Conservation (phyloP, 352 stramenopile genomes). For the Phytophthora citricola region DNA sequence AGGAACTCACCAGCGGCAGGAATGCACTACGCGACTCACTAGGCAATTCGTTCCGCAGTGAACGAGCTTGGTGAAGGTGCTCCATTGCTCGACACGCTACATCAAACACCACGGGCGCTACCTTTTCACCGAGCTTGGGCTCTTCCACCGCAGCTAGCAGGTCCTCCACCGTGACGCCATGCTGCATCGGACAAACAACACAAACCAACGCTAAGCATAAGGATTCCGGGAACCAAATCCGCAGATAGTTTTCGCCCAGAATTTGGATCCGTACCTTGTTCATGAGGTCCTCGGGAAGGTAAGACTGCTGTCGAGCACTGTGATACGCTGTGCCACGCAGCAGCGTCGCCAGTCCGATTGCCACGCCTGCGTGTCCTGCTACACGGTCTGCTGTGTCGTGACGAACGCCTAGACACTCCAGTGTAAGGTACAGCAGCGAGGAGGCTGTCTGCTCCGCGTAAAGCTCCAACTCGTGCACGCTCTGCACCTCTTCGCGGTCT, state of each 20-base stretch:
- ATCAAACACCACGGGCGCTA: slow-evolving; percentile 89
- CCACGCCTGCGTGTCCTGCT: slow-evolving; percentile 85
- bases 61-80: slow-evolving; percentile 79
- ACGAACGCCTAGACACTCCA: slow-evolving; percentile 86
- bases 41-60: slow-evolving; percentile 61
- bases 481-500: slow-evolving; percentile 75
- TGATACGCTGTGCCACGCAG: slow-evolving; percentile 83
- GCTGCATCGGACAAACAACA: slow-evolving; percentile 36
- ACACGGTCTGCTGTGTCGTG: slow-evolving; percentile 79
- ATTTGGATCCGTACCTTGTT: slow-evolving; percentile 50
- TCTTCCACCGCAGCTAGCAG: slow-evolving; percentile 70
- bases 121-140: slow-evolving; percentile 62
- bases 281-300: slow-evolving; percentile 87
- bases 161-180: slow-evolving; percentile 60
- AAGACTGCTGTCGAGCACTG: slow-evolving; percentile 67
- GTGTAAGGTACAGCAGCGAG: slow-evolving; percentile 90
- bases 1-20: slow-evolving; percentile 70
- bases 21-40: slow-evolving; percentile 64
- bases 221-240: slow-evolving; percentile 29
- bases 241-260: not conserved
- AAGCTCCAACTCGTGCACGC: slow-evolving; percentile 77
- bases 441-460: slow-evolving; percentile 91
- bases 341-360: slow-evolving; percentile 86
- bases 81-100: slow-evolving; percentile 86
- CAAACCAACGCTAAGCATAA: slow-evolving; percentile 32